Conservation (phyloP, 306 rosid genomes). For the Macrotyloma uniflorum region DNA sequence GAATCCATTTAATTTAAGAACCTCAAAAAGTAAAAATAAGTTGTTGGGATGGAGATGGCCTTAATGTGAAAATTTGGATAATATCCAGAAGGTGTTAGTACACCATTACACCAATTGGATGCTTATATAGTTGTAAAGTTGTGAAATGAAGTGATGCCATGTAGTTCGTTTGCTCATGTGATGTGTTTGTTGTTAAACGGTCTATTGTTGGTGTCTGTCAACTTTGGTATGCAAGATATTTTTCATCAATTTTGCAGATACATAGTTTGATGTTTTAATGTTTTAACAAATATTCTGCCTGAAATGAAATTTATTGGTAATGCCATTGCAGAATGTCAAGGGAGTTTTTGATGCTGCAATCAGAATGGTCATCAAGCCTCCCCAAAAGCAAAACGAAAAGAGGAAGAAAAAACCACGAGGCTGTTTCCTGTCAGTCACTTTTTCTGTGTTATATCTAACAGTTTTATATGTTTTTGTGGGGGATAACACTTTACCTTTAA, state of each 20-base stretch:
- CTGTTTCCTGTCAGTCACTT: constrained; percentile 74
- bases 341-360: constrained; percentile 90
- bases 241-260: neutral
- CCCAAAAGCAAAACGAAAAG: constrained; percentile 86
- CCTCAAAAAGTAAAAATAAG: neutral
- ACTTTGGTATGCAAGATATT: constrained; percentile 17
- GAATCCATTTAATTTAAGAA: neutral
- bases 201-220: constrained; percentile 7
- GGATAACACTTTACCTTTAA: constrained; percentile 17
- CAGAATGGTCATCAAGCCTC: constrained; percentile 87
- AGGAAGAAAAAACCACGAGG: constrained; percentile 71
- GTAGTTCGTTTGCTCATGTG: neutral
- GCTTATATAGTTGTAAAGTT: neutral
- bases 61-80: neutral
- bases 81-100: neutral
- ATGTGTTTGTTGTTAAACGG: neutral
- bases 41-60: neutral
- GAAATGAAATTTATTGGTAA: constrained; percentile 1
- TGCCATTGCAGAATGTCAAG: constrained; percentile 77
- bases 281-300: neutral
- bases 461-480: constrained; percentile 4
- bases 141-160: neutral
- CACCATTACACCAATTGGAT: neutral
- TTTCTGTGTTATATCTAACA: neutral
- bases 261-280: neutral